Percentiles rank a stretch among this genome's conserved stretches.
phyloP scores from a whole-genome alignment of 345 rosid genomes.

The Salix caprea region DNA sequence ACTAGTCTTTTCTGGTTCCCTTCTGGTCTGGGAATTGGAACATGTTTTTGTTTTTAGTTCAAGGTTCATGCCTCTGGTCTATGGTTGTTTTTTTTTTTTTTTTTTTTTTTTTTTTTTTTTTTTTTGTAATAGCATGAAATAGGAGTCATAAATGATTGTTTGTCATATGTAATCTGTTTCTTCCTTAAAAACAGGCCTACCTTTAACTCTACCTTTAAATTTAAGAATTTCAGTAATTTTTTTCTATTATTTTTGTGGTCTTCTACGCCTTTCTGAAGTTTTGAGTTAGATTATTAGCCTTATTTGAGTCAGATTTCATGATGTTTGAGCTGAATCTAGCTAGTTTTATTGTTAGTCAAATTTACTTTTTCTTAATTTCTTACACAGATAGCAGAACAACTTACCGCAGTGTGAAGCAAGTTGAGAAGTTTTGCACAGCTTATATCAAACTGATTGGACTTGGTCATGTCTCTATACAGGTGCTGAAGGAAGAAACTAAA shows the following conservation, averaged over 20 bases:
- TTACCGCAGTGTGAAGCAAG: conserved; percentile 1
- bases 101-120: not conserved
- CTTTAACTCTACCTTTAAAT: not conserved
- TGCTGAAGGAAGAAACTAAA: conserved; percentile 11
- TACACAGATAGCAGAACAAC: conserved; percentile 9
- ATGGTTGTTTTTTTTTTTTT: not conserved
- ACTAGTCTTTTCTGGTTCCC: not conserved
- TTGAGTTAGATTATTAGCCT: not conserved
- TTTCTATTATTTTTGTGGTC: not conserved
- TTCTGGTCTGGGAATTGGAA: not conserved
- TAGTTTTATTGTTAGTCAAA: not conserved
- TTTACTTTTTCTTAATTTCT: not conserved
- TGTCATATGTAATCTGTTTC: not conserved
- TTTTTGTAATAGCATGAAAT: not conserved
- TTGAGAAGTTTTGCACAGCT: conserved; percentile 6
- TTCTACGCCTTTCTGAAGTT: not conserved
- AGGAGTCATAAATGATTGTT: not conserved
- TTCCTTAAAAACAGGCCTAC: not conserved
- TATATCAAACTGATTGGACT: conserved; percentile 8
- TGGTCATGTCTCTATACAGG: conserved; percentile 1
- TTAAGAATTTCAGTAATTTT: not conserved
- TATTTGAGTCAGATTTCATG: not conserved
- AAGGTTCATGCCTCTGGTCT: not conserved
- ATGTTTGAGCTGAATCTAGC: not conserved
- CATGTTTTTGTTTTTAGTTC: not conserved